phyloP scores from a whole-genome alignment of 169 alveolate species.

The Plasmodium falciparum region DNA sequence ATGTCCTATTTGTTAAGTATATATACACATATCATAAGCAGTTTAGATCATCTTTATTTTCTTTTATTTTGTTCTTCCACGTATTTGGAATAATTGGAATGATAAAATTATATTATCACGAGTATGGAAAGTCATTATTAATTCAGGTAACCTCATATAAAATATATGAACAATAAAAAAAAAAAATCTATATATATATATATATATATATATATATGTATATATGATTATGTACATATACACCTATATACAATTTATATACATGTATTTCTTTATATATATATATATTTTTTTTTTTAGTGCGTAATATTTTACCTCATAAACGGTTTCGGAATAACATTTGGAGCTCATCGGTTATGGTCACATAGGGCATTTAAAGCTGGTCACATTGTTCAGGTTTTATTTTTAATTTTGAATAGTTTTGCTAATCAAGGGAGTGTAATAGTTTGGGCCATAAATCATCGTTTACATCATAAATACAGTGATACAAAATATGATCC shows the following conservation, averaged over 20 bases:
- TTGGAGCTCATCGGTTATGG: conserved; percentile 92
- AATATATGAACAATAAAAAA: too few relatives aligned
- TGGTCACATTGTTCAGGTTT: conserved; percentile 77
- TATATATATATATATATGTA: neutral
- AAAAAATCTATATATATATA: too few relatives aligned
- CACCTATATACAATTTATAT: too few relatives aligned
- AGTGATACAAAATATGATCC: conserved; percentile 90
- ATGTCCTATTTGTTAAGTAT: conserved; percentile 66
- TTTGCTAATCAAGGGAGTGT: conserved; percentile 90
- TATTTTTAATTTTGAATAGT: conserved; percentile 85
- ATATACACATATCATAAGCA: conserved; percentile 72
- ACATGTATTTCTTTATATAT: too few relatives aligned
- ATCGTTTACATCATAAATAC: conserved; percentile 89
- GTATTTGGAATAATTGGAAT: conserved; percentile 81
- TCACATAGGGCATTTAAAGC: conserved; percentile 91
- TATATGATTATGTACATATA: neutral
- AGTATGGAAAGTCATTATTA: conserved; percentile 75
- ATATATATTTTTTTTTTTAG: conserved; percentile 23
- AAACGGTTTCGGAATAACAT: conserved; percentile 90
- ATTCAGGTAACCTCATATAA: conserved; percentile 68
- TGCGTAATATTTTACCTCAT: conserved; percentile 78
- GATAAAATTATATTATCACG: conserved; percentile 77
- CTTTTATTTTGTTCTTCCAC: conserved; percentile 80
- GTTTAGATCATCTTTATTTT: conserved; percentile 77
- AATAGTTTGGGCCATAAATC: conserved; percentile 89